Evolutionary conservation across 306 rosid genomes (phyloP), one percentile per base, ranked within the genome.

Genomic region (Cicer bijugum): DNA sequence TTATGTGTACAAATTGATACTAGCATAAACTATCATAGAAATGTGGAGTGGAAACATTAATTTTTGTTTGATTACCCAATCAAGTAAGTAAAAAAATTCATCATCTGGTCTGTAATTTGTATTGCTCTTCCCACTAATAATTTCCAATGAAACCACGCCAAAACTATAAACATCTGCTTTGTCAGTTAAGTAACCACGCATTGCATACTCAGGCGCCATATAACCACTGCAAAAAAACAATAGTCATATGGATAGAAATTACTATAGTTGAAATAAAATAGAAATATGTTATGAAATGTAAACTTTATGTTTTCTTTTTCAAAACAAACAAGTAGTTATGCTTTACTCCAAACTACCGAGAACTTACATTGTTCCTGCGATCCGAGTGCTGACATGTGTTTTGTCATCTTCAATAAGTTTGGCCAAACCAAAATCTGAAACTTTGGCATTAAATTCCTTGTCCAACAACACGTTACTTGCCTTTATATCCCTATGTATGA

Each of bases 331-430:
- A 20, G 33, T 6, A 1, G 45, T 80, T 50, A 66, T 55, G 44
- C 55, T 51, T 80, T 23, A 39, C 33, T 43, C 38, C 33, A 55
- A 66, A 42, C 63, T n/a, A 40, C 8, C 5, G 51, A 50, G 47
- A 71, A 84, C 96, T 88, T 88, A 93, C 98, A 93, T 85, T n/a
- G 98, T 93, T 79, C 98, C 98, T 12, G 98, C 98, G 51, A 93
- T 45, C 75, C 91, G 88, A 20, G 98, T 93, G 88, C 96, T 93
- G 53, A 93, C 81, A 78, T 91, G 98, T 66, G 94, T 91, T 52
- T 86, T 88, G 50, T 86, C 98, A 47, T 89, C 98, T 76, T 93
- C 97, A 73, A 83, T 82, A 72, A 93, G 97, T 85, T 88, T 93
- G 60, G 98, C 98, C 87, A 93, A 85, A 77, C 98, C 98, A 78